Base-by-base conservation (phyloP, 306 rosid species). In the Gastrolobium bilobum region DNA sequence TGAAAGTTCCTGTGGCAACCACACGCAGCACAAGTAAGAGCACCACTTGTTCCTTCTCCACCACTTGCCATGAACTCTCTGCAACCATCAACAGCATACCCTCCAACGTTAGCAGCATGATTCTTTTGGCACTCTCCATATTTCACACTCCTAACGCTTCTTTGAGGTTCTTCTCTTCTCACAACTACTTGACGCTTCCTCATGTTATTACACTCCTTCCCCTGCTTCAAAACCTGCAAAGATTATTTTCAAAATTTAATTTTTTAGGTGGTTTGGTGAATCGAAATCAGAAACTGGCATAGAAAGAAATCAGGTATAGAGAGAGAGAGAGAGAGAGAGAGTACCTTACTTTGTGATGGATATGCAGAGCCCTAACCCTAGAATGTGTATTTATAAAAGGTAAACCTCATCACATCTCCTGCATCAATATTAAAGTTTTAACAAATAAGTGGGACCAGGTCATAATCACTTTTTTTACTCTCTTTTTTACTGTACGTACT, bases 41-140 rank as follows among this genome's bases (percentile, higher is more conserved):
- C 88, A 38, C 44, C 89, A 14, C 14, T 67, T 51, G 95, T 81
- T 0, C 92, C 91, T 58, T 91, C 95, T 26, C 70, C 93, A 2
- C 88, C 90, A 30, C 91, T 81, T 0, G 97, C 97, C 94, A 94
- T 88, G 86, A 94, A 94, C 70, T 94, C 99, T 34, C 99, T 74
- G 79, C 99, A 94, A 6, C 99, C 99, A 8, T 94, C 99, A 3
- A 94, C 92, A 2, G 99, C 97, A 10, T 91, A 85, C 1, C 99
- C 99, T 44, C 99, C 97, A 0, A 93, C 92, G 1, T 87, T 88
- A 0, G 97, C 99, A 0, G 99, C 99, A 4, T 94, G 99, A 58
- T 94, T 94, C 95, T 92, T 94, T 66, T 94, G 99, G 64, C 99
- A 94, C 89, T 89, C 97, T 3, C 90, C 91, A 20, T 94, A 94